These are phyloP conservation scores for Piedraia hortae DNA, from an alignment of 2,329 filamentous ascomycete species.

Conservation along the genomic window DNA sequence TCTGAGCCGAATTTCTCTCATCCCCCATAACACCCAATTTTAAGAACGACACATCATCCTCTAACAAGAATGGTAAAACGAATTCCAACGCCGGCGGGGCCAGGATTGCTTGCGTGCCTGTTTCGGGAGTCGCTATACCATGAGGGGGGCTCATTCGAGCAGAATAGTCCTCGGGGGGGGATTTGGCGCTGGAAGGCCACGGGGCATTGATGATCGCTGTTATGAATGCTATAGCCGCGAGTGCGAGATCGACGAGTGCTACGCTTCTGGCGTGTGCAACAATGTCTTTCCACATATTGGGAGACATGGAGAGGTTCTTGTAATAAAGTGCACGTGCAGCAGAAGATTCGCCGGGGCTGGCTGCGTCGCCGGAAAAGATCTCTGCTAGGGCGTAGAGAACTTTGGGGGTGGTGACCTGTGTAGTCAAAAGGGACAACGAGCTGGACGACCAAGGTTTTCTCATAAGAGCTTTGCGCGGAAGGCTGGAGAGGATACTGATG, in stretches of 20 bases:
- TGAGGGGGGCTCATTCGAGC: conserved; percentile 15
- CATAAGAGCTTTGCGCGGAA: no score
- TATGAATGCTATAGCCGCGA: conserved; percentile 26
- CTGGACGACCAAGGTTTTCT: conserved; percentile 6
- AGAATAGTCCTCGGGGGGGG: conserved; percentile 3
- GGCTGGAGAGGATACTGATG: no score
- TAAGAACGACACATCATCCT: no score
- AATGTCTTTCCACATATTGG: conserved; percentile 25
- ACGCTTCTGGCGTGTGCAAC: conserved; percentile 27
- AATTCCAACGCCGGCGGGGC: conserved; percentile 22
- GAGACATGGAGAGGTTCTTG: conserved; percentile 23
- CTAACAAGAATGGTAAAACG: conserved; percentile 26
- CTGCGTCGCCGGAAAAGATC: conserved; percentile 19
- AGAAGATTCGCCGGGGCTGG: conserved; percentile 18
- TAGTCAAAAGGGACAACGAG: conserved; percentile 24
- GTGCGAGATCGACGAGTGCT: conserved; percentile 27
- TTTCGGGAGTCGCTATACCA: conserved; percentile 10
- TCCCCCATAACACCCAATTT: no score
- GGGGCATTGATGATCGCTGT: conserved; percentile 25
- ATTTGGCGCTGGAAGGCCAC: conserved; percentile 18
- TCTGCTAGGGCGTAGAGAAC: conserved; percentile 26
- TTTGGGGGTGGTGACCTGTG: conserved; percentile 24
- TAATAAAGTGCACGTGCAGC: conserved; percentile 28
- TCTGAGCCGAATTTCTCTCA: no score
- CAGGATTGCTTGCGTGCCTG: conserved; percentile 25